Percentiles rank a stretch among this genome's conserved stretches.
Conservation (phyloP, 1,139 yeast genomes). For the Debaryomyces robertsiae region DNA sequence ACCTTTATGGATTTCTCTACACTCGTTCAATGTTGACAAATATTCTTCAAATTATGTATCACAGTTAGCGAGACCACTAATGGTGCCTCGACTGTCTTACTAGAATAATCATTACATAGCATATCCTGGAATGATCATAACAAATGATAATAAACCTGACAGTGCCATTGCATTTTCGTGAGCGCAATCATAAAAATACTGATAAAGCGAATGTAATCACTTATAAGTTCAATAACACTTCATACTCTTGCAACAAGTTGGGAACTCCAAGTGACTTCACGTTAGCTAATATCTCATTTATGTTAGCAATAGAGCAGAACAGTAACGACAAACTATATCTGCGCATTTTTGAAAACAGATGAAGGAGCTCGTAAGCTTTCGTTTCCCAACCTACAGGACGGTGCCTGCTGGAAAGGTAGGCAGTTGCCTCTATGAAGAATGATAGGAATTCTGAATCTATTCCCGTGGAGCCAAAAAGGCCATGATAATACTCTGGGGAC, state of each 20-base stretch:
- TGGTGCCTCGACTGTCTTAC: slow-evolving; percentile 44
- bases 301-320: slow-evolving; percentile 19
- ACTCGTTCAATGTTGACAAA: slow-evolving; percentile 23
- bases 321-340: slow-evolving; percentile 29
- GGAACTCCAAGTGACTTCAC: slow-evolving; percentile 3
- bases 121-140: no score
- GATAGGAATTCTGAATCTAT: slow-evolving; percentile 59
- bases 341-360: slow-evolving; percentile 25
- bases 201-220: no score
- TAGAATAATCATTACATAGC: slow-evolving; percentile 1
- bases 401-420: slow-evolving; percentile 20
- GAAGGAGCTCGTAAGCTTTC: slow-evolving; percentile 20
- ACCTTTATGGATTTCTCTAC: slow-evolving; percentile 36
- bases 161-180: no score
- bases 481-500: slow-evolving; percentile 27
- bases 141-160: no score
- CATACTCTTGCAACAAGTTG: slow-evolving; percentile 9
- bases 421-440: slow-evolving; percentile 52
- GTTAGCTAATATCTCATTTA: slow-evolving; percentile 6
- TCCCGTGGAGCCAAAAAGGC: slow-evolving; percentile 50
- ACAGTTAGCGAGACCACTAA: slow-evolving; percentile 28
- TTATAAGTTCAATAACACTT: slow-evolving; percentile 3
- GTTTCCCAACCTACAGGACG: slow-evolving; percentile 23
- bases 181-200: no score
- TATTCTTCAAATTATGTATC: slow-evolving; percentile 45